A percentile compares a stretch with the other conserved stretches of the same genome.
Evolutionary conservation across 2,329 filamentous ascomycete species (phyloP).

Genomic region (Dothideomycetidae sp.): DNA sequence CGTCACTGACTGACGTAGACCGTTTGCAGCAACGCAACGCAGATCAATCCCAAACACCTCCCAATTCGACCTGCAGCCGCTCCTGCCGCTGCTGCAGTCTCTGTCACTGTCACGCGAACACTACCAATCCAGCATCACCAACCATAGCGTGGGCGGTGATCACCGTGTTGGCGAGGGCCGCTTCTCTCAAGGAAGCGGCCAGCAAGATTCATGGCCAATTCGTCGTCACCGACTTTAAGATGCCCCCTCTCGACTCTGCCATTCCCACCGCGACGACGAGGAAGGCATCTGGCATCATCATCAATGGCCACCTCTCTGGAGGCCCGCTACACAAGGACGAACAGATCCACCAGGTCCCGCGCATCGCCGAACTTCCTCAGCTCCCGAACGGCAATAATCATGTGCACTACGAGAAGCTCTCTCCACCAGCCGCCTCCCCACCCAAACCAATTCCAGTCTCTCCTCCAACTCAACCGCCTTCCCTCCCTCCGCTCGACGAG

Average conservation of each 20-base stretch:
- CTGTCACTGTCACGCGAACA: neutral
- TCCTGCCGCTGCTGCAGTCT: neutral
- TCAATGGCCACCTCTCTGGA: slow-evolving; percentile 3
- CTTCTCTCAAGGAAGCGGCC: slow-evolving; percentile 5
- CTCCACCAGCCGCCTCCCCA: neutral
- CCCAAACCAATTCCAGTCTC: neutral
- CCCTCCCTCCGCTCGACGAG: slow-evolving; percentile 3
- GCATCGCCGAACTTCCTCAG: neutral
- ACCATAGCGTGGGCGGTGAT: slow-evolving; percentile 8
- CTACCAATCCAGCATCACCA: slow-evolving; percentile 2
- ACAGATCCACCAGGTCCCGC: neutral
- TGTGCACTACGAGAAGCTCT: neutral
- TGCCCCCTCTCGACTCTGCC: slow-evolving; percentile 2
- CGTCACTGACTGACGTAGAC: neutral
- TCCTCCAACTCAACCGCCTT: neutral
- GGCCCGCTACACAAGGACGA: neutral
- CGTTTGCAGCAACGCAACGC: slow-evolving; percentile 1
- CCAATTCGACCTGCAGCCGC: neutral
- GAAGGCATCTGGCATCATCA: slow-evolving; percentile 2
- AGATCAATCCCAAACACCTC: neutral
- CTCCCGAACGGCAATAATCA: neutral
- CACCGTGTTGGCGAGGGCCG: slow-evolving; percentile 5
- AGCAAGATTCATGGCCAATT: slow-evolving; percentile 6
- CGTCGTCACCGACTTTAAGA: slow-evolving; percentile 3
- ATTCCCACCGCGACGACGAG: neutral